Evolutionary conservation across 441 rosid species (phyloP).

Genomic region (Populus hybrid): DNA sequence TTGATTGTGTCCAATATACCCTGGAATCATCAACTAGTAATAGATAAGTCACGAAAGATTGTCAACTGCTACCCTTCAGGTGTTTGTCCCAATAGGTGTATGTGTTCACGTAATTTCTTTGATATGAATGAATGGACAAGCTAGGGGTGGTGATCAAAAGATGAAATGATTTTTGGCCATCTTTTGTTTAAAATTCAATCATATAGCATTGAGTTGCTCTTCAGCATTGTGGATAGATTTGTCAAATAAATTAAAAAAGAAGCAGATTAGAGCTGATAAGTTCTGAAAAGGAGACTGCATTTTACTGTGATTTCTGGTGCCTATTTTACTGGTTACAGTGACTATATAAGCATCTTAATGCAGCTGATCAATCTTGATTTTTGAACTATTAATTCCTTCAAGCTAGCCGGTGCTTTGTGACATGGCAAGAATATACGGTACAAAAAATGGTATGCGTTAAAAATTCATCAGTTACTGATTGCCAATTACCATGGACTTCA

Average conservation of each 20-base stretch:
- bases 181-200: background rate
- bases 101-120: background rate
- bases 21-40: background rate
- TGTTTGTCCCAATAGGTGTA: background rate
- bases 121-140: background rate
- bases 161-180: background rate
- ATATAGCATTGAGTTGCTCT: background rate
- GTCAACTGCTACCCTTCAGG: background rate
- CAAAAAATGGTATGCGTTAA: background rate
- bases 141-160: background rate
- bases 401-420: background rate
- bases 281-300: background rate
- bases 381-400: too few species aligned
- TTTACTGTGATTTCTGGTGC: background rate
- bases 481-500: background rate
- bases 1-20: background rate
- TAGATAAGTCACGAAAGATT: background rate
- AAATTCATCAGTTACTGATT: background rate
- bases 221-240: background rate
- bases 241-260: background rate
- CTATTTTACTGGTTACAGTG: background rate
- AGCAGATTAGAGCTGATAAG: background rate
- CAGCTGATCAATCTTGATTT: background rate
- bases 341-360: background rate
- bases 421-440: background rate